phyloP scores from a whole-genome alignment of 257 asterid genomes.

The Ophiorrhiza pumila region DNA sequence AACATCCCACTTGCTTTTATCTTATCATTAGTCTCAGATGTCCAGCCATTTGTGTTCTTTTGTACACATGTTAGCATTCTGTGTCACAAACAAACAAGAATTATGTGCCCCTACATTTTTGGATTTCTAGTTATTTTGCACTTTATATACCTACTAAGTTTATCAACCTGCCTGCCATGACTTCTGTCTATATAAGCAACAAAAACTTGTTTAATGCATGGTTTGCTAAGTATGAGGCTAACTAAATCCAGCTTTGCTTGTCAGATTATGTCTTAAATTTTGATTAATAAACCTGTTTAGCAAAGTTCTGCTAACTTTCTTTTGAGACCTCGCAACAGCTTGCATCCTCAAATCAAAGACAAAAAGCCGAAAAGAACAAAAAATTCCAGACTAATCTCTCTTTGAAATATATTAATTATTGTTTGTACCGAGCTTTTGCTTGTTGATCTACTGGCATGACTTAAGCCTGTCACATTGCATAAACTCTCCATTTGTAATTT shows the following conservation, averaged over 20 bases:
- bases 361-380: not conserved
- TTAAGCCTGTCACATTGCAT: not conserved
- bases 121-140: slow-evolving; percentile 15
- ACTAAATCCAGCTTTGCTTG: slow-evolving; percentile 23
- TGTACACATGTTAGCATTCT: not conserved
- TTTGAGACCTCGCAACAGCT: slow-evolving; percentile 13
- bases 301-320: slow-evolving; percentile 14
- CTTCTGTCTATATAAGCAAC: not conserved
- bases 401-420: slow-evolving; percentile 14
- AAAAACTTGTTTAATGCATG: slow-evolving; percentile 12
- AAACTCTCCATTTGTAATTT: not conserved
- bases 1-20: slow-evolving; percentile 9
- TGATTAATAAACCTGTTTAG: not conserved
- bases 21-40: not conserved
- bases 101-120: slow-evolving; percentile 13
- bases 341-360: slow-evolving; percentile 21
- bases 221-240: slow-evolving; percentile 23
- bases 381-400: not conserved
- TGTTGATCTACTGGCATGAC: not conserved
- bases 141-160: not conserved
- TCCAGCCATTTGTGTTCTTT: slow-evolving; percentile 8
- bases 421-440: not conserved
- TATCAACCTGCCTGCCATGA: slow-evolving; percentile 1
- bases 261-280: slow-evolving; percentile 46
- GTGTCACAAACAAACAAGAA: slow-evolving; percentile 15